Percentiles rank a stretch among this genome's conserved stretches.
phyloP scores from a whole-genome alignment of 768 basidiomycete genomes.

The Lentinula sp. region DNA sequence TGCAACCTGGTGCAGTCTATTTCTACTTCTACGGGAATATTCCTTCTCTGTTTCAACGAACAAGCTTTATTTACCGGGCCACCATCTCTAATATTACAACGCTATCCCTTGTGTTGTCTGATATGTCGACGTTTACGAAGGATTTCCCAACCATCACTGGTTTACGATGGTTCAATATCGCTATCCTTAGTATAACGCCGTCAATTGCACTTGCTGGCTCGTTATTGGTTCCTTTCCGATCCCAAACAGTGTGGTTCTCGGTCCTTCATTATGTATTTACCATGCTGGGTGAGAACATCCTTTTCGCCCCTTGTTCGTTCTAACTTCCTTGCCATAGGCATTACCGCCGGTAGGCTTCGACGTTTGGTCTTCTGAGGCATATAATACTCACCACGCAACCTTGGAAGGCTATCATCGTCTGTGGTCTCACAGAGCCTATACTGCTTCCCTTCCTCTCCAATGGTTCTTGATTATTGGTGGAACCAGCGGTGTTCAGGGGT shows the following conservation, averaged over 20 bases:
- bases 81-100: background rate
- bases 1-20: background rate
- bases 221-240: conserved; percentile 35
- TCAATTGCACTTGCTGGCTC: conserved; percentile 65
- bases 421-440: conserved; percentile 83
- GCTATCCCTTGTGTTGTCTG: background rate
- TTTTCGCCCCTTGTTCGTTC: conserved; percentile 1
- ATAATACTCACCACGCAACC: background rate
- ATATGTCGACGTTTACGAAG: conserved; percentile 3
- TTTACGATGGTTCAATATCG: conserved; percentile 75
- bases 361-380: conserved; percentile 6
- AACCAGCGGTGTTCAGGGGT: conserved; percentile 80
- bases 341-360: conserved; percentile 35
- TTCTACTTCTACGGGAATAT: conserved; percentile 2
- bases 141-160: conserved; percentile 46
- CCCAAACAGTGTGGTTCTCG: conserved; percentile 55
- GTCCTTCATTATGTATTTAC: conserved; percentile 77
- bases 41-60: background rate
- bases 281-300: conserved; percentile 59
- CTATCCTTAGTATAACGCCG: conserved; percentile 66
- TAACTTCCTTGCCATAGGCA: conserved; percentile 25
- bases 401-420: conserved; percentile 70
- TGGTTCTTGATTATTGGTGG: conserved; percentile 67
- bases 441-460: conserved; percentile 67
- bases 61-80: conserved; percentile 1